Evolutionary conservation across 495 filamentous ascomycete species (phyloP).

Genomic region (Saxophila tyrrhenica): DNA sequence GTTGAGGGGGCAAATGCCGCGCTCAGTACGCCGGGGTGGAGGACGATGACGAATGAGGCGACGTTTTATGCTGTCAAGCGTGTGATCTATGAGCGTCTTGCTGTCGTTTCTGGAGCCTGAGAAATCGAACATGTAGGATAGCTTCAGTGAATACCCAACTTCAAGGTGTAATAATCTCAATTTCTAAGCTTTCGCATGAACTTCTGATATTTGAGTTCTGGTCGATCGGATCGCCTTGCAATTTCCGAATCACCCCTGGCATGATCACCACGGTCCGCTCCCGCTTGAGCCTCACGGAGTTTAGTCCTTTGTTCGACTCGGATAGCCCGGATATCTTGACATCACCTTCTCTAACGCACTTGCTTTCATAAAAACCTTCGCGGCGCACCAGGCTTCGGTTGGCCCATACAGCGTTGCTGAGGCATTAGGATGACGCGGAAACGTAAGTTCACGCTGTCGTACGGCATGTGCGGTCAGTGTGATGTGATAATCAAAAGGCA

Average conservation of each 20-base stretch:
- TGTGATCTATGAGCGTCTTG: constrained; percentile 21
- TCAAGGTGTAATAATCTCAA: no score
- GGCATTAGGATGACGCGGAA: background rate
- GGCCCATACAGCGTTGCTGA: background rate
- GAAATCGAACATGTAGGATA: no score
- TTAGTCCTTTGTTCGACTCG: background rate
- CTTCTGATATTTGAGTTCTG: no score
- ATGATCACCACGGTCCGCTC: background rate
- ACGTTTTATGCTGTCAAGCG: constrained; percentile 19
- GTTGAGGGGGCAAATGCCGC: constrained; percentile 46
- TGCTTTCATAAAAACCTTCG: no score
- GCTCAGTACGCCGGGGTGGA: constrained; percentile 20
- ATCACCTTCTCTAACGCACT: background rate
- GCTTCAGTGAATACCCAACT: no score
- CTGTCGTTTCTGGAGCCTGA: constrained; percentile 20
- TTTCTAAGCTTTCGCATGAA: no score
- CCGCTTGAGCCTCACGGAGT: background rate
- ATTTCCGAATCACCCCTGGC: no score
- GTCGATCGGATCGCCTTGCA: no score
- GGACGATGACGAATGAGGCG: constrained; percentile 27
- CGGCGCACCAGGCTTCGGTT: no score
- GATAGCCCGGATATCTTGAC: background rate
- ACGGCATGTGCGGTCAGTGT: background rate
- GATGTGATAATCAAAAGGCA: no score
- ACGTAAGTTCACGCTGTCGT: background rate